A percentile compares a stretch with the other conserved stretches of the same genome.
Conservation (phyloP, 108 stramenopile genomes). For the Pelagomonas calceolata region DNA sequence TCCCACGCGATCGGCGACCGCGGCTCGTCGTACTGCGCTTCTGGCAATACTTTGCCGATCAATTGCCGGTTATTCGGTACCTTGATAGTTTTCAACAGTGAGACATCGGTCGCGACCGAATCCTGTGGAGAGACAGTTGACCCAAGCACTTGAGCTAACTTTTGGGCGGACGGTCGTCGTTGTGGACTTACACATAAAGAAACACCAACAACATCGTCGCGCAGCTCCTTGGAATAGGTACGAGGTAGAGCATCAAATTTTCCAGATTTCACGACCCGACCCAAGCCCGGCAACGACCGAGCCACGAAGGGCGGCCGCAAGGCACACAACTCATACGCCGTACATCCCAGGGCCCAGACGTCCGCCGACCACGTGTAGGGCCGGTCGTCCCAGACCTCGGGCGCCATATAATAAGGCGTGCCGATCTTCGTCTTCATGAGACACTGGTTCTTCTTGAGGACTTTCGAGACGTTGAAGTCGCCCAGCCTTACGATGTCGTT, state of each 20-base stretch:
- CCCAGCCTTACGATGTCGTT: conserved; percentile 23
- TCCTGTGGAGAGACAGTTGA: too few species aligned
- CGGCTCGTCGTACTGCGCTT: too few species aligned
- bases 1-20: too few species aligned
- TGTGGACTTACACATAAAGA: too few species aligned
- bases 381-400: conserved; percentile 40
- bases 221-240: conserved; percentile 5
- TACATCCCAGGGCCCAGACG: conserved; percentile 41
- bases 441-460: conserved; percentile 6
- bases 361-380: conserved; percentile 42
- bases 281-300: conserved; percentile 10
- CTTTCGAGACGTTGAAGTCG: conserved; percentile 35
- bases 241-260: background rate
- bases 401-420: conserved; percentile 53
- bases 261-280: background rate
- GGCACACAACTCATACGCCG: conserved; percentile 38
- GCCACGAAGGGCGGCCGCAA: conserved; percentile 36
- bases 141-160: too few species aligned
- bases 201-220: background rate
- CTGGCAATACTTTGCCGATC: too few species aligned
- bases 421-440: conserved; percentile 36
- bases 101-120: too few species aligned
- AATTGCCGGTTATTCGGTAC: too few species aligned
- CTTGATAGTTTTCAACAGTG: conserved; percentile 18
- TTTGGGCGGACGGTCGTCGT: too few species aligned